phyloP scores from a whole-genome alignment of 306 rosid species.

The Styphnolobium japonicum region DNA sequence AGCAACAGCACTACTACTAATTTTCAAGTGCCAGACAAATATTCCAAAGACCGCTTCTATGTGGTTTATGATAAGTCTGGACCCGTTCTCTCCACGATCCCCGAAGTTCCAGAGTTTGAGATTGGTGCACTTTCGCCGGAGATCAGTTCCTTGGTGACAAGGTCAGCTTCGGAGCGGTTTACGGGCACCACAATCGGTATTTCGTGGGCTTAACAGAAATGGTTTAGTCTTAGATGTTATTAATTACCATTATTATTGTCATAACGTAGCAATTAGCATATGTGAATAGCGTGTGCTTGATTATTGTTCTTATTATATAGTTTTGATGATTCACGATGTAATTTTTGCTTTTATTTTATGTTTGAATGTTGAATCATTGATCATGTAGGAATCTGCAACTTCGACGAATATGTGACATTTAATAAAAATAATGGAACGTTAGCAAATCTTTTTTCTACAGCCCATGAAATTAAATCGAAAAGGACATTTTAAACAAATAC shows the following conservation, averaged over 20 bases:
- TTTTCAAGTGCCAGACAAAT: constrained; percentile 31
- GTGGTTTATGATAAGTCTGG: constrained; percentile 64
- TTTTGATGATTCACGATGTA: neutral
- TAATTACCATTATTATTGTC: neutral
- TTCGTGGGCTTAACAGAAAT: constrained; percentile 36
- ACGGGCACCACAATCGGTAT: constrained; percentile 43
- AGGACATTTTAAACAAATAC: neutral
- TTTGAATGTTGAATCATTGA: neutral
- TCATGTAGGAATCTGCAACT: neutral
- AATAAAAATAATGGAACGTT: neutral
- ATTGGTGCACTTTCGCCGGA: constrained; percentile 53
- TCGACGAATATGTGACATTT: neutral
- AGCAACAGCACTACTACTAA: neutral
- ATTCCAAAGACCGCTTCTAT: constrained; percentile 47
- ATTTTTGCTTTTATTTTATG: neutral
- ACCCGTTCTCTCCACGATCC: constrained; percentile 61
- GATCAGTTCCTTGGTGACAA: constrained; percentile 47
- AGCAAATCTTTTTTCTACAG: neutral
- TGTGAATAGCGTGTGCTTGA: neutral
- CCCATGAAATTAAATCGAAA: neutral
- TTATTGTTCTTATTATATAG: neutral
- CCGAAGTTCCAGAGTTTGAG: constrained; percentile 65
- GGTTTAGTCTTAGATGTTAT: neutral
- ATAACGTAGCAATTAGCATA: neutral
- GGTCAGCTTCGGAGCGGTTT: constrained; percentile 60